Evolutionary conservation across 768 basidiomycete genomes (phyloP), one percentile per base, ranked within the genome.

Genomic region (Kwoniella bestiolae): DNA sequence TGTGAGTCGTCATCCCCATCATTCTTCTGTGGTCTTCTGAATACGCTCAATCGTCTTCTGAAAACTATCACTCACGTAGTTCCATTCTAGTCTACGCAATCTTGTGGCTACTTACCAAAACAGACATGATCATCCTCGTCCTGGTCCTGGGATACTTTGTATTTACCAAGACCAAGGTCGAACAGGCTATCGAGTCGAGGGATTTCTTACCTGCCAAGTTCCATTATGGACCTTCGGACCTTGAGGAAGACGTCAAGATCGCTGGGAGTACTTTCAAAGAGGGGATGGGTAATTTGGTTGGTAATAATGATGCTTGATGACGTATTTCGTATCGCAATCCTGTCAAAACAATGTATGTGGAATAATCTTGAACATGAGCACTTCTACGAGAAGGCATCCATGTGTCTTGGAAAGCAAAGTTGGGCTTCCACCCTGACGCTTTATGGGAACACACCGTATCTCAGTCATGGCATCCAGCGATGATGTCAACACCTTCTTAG

Each of bases 101-200:
- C 11, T 49, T 66, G 9, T 77, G 74, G 70, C 56, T 77, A 28
- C 18, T 57, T 5, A 29, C 65, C 31, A 56, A 72, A 29, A 34
- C 66, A 38, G 16, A 58, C 21, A 47, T 70, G n/a, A 61, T 68
- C 28, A 31, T 73, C 34, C 16, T 61, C 5, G 61, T 65, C 21
- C 23, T 75, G 14, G n/a, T 71, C 49, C 32, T 62, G 3, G 69
- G 57, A 1, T 58, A 73, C 18, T 71, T 44, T 34, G 38, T 58
- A 23, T 70, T 72, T 46, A 59, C 35, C 5, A 46, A 65, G 16
- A 70, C 69, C 8, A 71, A 66, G 9, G 68, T 64, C 16, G 70
- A 77, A 50, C 76, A 77, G 52, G 76, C 76, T 16, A 38, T 67
- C 5, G 49, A 62, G 35, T 70, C 73, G 2, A 29, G 71, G 6